Conservation (phyloP, 2,329 filamentous ascomycete genomes). For the Chaetomiaceae sp. region DNA sequence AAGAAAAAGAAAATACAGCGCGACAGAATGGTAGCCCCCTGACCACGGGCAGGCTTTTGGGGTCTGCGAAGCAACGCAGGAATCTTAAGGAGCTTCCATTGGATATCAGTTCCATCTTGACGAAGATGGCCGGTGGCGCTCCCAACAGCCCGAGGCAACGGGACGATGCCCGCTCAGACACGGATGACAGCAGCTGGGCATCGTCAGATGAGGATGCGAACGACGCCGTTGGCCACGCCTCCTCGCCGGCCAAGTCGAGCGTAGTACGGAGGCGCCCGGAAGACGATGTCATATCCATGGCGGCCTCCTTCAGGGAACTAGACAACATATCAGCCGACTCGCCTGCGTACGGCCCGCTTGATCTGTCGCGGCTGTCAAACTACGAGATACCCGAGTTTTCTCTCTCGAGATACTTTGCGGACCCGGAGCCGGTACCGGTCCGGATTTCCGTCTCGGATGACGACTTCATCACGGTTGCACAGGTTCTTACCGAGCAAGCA, state of each 20-base stretch:
- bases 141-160: constrained; percentile 34
- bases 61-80: constrained; percentile 41
- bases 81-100: constrained; percentile 34
- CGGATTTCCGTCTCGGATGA: constrained; percentile 48
- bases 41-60: constrained; percentile 41
- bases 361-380: constrained; percentile 45
- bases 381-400: constrained; percentile 46
- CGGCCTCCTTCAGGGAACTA: constrained; percentile 46
- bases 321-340: constrained; percentile 44
- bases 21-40: constrained; percentile 35
- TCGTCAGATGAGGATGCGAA: constrained; percentile 51
- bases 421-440: constrained; percentile 49
- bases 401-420: constrained; percentile 52
- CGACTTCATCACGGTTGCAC: constrained; percentile 61
- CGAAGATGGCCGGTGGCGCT: constrained; percentile 34
- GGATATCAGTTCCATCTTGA: constrained; percentile 35
- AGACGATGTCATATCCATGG: constrained; percentile 51
- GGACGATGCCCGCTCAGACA: constrained; percentile 40
- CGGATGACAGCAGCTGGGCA: constrained; percentile 46
- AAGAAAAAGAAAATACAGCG: constrained; percentile 29
- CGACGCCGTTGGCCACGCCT: constrained; percentile 45
- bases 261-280: constrained; percentile 40
- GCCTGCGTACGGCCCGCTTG: constrained; percentile 44
- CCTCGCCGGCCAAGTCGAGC: constrained; percentile 47
- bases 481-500: constrained; percentile 67